Conservation (phyloP, 371 early-diverging fungal species). For the Mucor saturninus region DNA sequence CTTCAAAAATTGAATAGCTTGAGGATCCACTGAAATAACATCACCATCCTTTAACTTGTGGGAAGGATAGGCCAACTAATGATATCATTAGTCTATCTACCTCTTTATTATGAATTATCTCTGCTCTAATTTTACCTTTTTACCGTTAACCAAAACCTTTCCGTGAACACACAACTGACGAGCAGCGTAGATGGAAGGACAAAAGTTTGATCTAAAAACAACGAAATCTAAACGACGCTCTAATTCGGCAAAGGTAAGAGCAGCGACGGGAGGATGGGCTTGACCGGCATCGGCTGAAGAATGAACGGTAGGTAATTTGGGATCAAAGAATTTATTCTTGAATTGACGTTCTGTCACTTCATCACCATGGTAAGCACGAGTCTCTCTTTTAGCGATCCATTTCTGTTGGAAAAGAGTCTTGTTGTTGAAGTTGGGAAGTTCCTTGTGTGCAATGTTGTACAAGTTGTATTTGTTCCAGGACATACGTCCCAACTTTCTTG, state of each 20-base stretch:
- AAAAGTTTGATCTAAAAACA: constrained; percentile 91
- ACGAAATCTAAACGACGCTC: constrained; percentile 93
- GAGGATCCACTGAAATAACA: constrained; percentile 84
- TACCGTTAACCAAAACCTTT: constrained; percentile 91
- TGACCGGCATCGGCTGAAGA: constrained; percentile 39
- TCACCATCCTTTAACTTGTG: constrained; percentile 89
- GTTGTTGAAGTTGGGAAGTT: constrained; percentile 62
- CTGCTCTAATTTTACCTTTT: constrained; percentile 60
- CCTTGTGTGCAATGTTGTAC: constrained; percentile 80
- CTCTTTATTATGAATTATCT: background rate
- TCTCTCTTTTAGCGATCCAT: constrained; percentile 92
- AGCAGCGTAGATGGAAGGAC: constrained; percentile 83
- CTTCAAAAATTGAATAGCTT: constrained; percentile 75
- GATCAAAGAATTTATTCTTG: constrained; percentile 70
- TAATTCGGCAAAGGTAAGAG: constrained; percentile 85
- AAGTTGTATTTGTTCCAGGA: constrained; percentile 93
- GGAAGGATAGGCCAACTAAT: constrained; percentile 72
- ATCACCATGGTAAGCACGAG: constrained; percentile 93
- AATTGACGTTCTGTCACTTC: constrained; percentile 87
- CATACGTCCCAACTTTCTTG: constrained; percentile 85
- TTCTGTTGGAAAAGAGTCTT: constrained; percentile 91
- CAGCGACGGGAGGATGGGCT: constrained; percentile 79
- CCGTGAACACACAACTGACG: constrained; percentile 84
- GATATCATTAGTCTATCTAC: background rate
- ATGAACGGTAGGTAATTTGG: constrained; percentile 75